phyloP scores from a whole-genome alignment of 345 rosid species.

The Populus pruinosa region DNA sequence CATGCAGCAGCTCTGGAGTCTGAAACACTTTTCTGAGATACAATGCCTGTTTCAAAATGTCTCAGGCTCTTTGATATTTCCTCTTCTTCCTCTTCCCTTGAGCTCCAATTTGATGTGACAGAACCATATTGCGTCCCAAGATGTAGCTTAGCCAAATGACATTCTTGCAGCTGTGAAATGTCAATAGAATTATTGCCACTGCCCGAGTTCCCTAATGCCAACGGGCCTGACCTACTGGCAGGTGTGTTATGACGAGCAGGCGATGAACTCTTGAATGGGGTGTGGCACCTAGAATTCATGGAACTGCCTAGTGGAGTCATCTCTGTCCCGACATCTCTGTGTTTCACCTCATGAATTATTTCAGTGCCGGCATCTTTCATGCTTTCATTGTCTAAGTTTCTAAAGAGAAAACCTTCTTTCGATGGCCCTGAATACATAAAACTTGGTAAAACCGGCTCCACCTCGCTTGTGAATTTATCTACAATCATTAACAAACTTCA shows the following conservation, averaged over 20 bases:
- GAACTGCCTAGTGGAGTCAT: conserved; percentile 91
- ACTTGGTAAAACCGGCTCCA: conserved; percentile 51
- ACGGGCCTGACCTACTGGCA: conserved; percentile 77
- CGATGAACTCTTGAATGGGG: conserved; percentile 64
- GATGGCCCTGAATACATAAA: conserved; percentile 48
- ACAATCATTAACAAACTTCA: conserved; percentile 22
- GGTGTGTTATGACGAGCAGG: conserved; percentile 96
- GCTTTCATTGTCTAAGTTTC: conserved; percentile 38
- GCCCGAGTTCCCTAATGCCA: conserved; percentile 36
- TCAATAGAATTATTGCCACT: conserved; percentile 43
- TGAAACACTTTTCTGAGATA: conserved; percentile 42
- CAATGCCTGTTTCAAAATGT: conserved; percentile 60
- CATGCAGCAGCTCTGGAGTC: conserved; percentile 65
- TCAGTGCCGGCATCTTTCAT: conserved; percentile 54
- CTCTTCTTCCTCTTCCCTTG: conserved; percentile 89
- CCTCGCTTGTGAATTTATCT: conserved; percentile 81
- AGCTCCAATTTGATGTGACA: conserved; percentile 71
- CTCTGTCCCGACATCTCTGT: conserved; percentile 81
- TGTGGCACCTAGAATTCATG: conserved; percentile 73
- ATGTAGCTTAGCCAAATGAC: conserved; percentile 69
- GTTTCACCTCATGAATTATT: conserved; percentile 44
- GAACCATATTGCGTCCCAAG: conserved; percentile 60
- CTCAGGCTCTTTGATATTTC: conserved; percentile 83
- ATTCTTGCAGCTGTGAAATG: conserved; percentile 60
- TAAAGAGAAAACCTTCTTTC: conserved; percentile 75